Percentiles rank a stretch among this genome's conserved stretches.
Conservation (phyloP, 2,329 filamentous ascomycete species). For the Penicillium sp. region DNA sequence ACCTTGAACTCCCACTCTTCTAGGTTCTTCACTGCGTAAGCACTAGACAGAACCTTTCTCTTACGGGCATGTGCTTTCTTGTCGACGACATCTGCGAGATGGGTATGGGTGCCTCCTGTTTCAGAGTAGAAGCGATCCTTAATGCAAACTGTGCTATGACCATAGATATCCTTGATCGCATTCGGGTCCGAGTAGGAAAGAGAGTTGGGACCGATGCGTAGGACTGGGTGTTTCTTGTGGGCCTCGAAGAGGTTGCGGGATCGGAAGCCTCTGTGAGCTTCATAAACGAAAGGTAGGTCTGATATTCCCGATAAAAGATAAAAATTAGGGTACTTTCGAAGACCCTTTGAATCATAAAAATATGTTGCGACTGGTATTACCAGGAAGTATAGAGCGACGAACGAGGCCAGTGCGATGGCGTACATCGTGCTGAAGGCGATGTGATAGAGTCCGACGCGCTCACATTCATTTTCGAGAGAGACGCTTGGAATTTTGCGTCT, state of each 20-base stretch:
- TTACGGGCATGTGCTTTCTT: constrained; percentile 45
- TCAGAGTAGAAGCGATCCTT: constrained; percentile 41
- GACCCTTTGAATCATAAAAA: constrained; percentile 23
- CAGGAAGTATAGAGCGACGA: constrained; percentile 7
- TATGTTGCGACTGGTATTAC: constrained; percentile 18
- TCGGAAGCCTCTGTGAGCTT: constrained; percentile 28
- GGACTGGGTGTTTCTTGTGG: constrained; percentile 25
- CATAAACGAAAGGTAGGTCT: constrained; percentile 19
- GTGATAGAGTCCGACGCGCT: too few relatives aligned
- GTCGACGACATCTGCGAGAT: constrained; percentile 45
- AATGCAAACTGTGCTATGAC: constrained; percentile 38
- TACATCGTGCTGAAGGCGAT: not conserved
- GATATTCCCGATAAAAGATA: constrained; percentile 19
- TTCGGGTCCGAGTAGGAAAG: constrained; percentile 16
- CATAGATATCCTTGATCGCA: constrained; percentile 43
- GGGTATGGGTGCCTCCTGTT: constrained; percentile 35
- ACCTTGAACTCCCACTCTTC: constrained; percentile 49
- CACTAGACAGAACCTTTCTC: constrained; percentile 43
- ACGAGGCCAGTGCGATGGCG: not conserved
- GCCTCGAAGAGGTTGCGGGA: constrained; percentile 22
- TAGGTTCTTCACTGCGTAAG: constrained; percentile 46
- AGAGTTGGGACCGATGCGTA: constrained; percentile 24
- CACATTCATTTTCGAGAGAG: not conserved
- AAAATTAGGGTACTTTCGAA: constrained; percentile 22
- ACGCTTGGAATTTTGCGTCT: too few relatives aligned